Evolutionary conservation across 441 rosid genomes (phyloP).

Genomic region (Populus trichocarpa): DNA sequence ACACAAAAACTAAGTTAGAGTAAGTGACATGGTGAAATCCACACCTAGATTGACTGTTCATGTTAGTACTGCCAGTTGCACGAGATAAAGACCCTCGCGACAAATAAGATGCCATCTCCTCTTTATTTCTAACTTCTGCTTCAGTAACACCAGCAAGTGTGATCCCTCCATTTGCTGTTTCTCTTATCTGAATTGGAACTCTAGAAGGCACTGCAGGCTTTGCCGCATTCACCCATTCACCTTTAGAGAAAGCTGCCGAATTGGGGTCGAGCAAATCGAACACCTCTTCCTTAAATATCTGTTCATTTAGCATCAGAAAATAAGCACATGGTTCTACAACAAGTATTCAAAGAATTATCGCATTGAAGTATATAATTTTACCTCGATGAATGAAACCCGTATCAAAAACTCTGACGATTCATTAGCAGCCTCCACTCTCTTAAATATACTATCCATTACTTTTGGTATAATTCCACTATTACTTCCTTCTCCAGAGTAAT

Average conservation of each 20-base stretch:
- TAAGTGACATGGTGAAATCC: not conserved
- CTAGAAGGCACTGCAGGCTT: slow-evolving; percentile 54
- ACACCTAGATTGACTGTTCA: slow-evolving; percentile 59
- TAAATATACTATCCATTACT: slow-evolving; percentile 81
- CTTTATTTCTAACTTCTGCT: slow-evolving; percentile 83
- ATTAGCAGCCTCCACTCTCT: slow-evolving; percentile 44
- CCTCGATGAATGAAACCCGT: slow-evolving; percentile 95
- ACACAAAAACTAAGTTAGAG: not conserved
- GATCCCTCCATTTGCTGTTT: slow-evolving; percentile 86
- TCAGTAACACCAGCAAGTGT: slow-evolving; percentile 94
- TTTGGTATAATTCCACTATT: slow-evolving; percentile 71
- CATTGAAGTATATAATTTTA: slow-evolving; percentile 16
- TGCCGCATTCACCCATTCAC: slow-evolving; percentile 34
- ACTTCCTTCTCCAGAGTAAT: slow-evolving; percentile 64
- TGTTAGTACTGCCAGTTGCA: slow-evolving; percentile 67
- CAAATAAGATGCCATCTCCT: slow-evolving; percentile 81
- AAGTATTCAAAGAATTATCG: not conserved
- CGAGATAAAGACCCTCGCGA: slow-evolving; percentile 78
- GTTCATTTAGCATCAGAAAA: slow-evolving; percentile 1
- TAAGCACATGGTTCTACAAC: not conserved
- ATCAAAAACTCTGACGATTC: slow-evolving; percentile 64
- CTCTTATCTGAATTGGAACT: slow-evolving; percentile 85
- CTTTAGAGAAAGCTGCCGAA: slow-evolving; percentile 41
- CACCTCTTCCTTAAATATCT: slow-evolving; percentile 98
- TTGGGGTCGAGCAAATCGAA: slow-evolving; percentile 81